Conservation (phyloP, 2,329 filamentous ascomycete genomes). For the Penicillium sp. region DNA sequence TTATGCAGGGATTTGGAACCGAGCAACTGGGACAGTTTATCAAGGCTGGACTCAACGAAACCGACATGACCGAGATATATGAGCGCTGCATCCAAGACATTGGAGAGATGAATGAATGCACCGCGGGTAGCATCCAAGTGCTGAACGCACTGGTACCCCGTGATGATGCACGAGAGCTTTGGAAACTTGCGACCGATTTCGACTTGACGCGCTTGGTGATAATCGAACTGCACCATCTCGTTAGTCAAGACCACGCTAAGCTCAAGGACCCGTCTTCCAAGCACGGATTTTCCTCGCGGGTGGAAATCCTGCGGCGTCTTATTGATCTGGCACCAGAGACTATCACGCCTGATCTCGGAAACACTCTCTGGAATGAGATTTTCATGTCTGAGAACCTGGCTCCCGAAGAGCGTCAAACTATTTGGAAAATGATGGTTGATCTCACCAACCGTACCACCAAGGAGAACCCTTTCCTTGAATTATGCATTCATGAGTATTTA, state of each 20-base stretch:
- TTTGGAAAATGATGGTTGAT: conserved; percentile 66
- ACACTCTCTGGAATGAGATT: conserved; percentile 68
- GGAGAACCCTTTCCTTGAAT: conserved; percentile 43
- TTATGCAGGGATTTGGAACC: conserved; percentile 63
- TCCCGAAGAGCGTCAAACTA: conserved; percentile 60
- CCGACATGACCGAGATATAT: conserved; percentile 63
- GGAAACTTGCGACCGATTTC: conserved; percentile 59
- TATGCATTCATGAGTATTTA: conserved; percentile 45
- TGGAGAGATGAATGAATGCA: conserved; percentile 58
- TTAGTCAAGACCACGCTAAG: conserved; percentile 43
- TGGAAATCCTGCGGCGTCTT: conserved; percentile 59
- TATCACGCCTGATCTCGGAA: conserved; percentile 61
- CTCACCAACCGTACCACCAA: conserved; percentile 29
- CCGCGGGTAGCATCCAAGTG: conserved; percentile 71
- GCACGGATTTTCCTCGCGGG: conserved; percentile 52
- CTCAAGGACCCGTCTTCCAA: conserved; percentile 40
- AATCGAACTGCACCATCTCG: conserved; percentile 61
- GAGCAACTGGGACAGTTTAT: conserved; percentile 62
- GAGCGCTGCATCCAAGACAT: conserved; percentile 68
- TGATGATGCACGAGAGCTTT: conserved; percentile 53
- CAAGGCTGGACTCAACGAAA: conserved; percentile 51
- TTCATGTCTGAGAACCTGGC: conserved; percentile 64
- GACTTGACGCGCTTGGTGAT: conserved; percentile 62
- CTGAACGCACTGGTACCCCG: conserved; percentile 48
- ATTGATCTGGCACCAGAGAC: conserved; percentile 61